Evolutionary conservation across 2,329 filamentous ascomycete genomes (phyloP).

Genomic region (Trichoderma guizhouense): DNA sequence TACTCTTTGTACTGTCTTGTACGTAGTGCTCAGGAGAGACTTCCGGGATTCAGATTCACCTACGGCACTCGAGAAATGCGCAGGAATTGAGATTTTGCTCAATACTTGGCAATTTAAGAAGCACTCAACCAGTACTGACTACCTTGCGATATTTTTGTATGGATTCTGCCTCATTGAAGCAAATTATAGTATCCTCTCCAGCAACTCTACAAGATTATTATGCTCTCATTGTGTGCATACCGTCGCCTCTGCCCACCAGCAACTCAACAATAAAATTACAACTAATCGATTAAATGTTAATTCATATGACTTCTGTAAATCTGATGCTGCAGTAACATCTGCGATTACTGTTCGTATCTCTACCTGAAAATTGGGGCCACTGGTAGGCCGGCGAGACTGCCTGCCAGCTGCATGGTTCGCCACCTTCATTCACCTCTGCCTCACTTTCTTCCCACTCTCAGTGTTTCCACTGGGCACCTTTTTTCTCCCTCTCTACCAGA

Average conservation of each 20-base stretch:
- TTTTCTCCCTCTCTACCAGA: too few species aligned
- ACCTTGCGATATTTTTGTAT: not conserved
- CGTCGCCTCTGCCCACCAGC: not conserved
- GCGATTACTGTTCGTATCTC: not conserved
- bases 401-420: not conserved
- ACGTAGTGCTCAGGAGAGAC: not conserved
- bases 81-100: not conserved
- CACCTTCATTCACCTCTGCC: not conserved
- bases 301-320: not conserved
- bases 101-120: not conserved
- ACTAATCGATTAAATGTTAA: not conserved
- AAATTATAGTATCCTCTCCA: not conserved
- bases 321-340: not conserved
- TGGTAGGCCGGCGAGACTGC: not conserved
- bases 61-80: accelerated
- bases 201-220: not conserved
- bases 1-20: not conserved
- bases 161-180: not conserved
- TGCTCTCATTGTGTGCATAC: not conserved
- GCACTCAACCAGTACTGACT: not conserved
- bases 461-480: too few species aligned
- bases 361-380: not conserved
- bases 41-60: not conserved
- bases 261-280: not conserved
- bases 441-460: not conserved